Evolutionary conservation across 108 stramenopile genomes (phyloP).

Genomic region (Fragilariopsis cylindrus): DNA sequence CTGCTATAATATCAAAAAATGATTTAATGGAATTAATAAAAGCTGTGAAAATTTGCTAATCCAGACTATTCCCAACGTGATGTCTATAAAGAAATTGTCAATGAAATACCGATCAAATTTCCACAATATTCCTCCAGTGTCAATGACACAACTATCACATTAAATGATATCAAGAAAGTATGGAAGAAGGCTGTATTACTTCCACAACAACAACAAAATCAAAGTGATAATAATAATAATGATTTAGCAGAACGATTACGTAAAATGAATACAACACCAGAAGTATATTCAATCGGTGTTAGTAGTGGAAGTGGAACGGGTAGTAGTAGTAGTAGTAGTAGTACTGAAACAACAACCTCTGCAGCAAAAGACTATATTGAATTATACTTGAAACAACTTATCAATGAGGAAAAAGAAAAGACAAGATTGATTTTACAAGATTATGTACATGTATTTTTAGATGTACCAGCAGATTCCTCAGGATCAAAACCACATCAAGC

Average conservation of each 20-base stretch:
- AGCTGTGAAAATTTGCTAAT: conserved; percentile 70
- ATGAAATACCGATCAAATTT: conserved; percentile 26
- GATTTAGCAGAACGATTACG: conserved; percentile 18
- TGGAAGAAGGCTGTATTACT: conserved; percentile 69
- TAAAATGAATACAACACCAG: conserved; percentile 21
- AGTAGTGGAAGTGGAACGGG: too few species aligned
- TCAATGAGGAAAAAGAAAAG: conserved; percentile 15
- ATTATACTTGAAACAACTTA: not conserved
- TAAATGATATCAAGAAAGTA: conserved; percentile 68
- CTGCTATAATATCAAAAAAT: conserved; percentile 28
- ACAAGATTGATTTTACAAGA: not conserved
- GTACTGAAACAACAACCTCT: conserved; percentile 34
- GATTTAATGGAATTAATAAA: conserved; percentile 60
- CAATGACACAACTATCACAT: too few species aligned
- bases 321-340: too few species aligned
- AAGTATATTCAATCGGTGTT: conserved; percentile 63
- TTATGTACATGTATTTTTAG: conserved; percentile 62
- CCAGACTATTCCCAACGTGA: conserved; percentile 48
- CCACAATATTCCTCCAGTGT: conserved; percentile 33
- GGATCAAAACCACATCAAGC: conserved; percentile 64
- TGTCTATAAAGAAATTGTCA: conserved; percentile 63
- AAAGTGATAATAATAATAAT: conserved; percentile 24
- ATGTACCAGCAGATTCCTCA: conserved; percentile 56
- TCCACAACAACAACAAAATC: conserved; percentile 12
- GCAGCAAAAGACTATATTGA: conserved; percentile 23